Base-by-base conservation (phyloP, 75 land plant genomes). In the Picea sitchensis region DNA sequence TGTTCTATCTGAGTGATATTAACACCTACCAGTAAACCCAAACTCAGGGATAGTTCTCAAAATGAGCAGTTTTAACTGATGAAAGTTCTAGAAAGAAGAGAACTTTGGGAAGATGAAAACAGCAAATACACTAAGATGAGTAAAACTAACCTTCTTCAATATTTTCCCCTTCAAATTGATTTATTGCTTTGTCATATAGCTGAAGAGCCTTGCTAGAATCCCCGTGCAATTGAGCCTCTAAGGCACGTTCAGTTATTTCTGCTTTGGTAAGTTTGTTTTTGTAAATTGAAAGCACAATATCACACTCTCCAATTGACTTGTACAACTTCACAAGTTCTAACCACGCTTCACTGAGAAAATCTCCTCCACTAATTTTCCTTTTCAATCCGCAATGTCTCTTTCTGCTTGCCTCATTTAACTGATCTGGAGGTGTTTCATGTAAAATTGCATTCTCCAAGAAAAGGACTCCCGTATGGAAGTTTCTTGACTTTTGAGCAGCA, bases 241-340 rank as follows among this genome's bases (percentile, higher is more conserved):
- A 63, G 41, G 88, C 88, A 67, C 47, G 59, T 59, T 82, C 84
- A 51, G 84, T 87, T 31, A 61, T 80, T 59, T 18, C 58, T 44
- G 79, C 76, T 72, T 59, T 87, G 23, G 85, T 80, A 64, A 87
- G 84, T 58, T 82, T 83, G 23, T 76, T 77, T 67, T 72, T 73
- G 61, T 74, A 80, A 51, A 87, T 79, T 60, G 88, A 87, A 71
- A 87, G 84, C 18, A 87, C 89, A 54, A 86, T 69, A 72, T 87
- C 89, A 59, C 80, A 61, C 71, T 87, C 89, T 80, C 89, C 89
- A 56, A 87, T 54, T 54, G 84, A 78, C 54, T 83, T 86, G 78
- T 87, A 87, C 36, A 87, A 67, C n/a, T 72, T 73, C 58, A 88
- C 89, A 64, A 87, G 84, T 58, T 86, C 89, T 62, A 82, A 72